Evolutionary conservation across 371 early-diverging fungal genomes (phyloP).

Genomic region (Mortierella sp.): DNA sequence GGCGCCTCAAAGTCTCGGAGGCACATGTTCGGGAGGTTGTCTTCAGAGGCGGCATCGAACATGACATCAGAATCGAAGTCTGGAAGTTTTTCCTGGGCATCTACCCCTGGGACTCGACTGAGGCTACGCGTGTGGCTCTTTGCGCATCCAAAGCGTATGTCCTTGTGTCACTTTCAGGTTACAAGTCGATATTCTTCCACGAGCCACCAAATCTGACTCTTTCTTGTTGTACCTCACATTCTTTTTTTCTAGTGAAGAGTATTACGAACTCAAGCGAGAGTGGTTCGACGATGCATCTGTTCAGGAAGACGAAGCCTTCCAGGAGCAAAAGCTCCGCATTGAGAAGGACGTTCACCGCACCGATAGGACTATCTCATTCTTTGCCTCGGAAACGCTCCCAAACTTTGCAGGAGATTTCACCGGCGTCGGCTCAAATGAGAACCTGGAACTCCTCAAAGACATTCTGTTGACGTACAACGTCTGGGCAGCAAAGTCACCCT

Average conservation of each 20-base stretch:
- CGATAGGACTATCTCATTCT: constrained; percentile 86
- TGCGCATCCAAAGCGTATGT: constrained; percentile 69
- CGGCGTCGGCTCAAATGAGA: constrained; percentile 73
- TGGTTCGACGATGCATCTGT: constrained; percentile 83
- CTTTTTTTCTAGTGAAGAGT: constrained; percentile 68
- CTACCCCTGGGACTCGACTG: constrained; percentile 89
- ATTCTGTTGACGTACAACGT: constrained; percentile 92
- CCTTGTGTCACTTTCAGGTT: too few relatives aligned
- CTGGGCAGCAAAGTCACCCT: constrained; percentile 46
- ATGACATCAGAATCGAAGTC: constrained; percentile 86
- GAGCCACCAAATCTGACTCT: background rate
- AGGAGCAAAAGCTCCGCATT: constrained; percentile 89
- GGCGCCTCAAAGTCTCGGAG: constrained; percentile 66
- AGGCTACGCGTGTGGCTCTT: constrained; percentile 78
- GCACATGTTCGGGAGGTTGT: constrained; percentile 72
- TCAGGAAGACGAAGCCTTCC: constrained; percentile 69
- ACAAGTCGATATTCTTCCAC: background rate
- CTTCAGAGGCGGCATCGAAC: constrained; percentile 86
- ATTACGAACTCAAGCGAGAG: constrained; percentile 79
- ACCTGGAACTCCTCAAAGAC: constrained; percentile 87
- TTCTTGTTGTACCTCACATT: background rate
- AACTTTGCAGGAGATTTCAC: constrained; percentile 70
- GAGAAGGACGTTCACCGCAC: constrained; percentile 97
- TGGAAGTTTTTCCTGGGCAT: constrained; percentile 92
- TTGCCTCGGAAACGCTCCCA: constrained; percentile 76